phyloP scores from a whole-genome alignment of 2,329 filamentous ascomycete genomes.

The Botrytis sinoallii region DNA sequence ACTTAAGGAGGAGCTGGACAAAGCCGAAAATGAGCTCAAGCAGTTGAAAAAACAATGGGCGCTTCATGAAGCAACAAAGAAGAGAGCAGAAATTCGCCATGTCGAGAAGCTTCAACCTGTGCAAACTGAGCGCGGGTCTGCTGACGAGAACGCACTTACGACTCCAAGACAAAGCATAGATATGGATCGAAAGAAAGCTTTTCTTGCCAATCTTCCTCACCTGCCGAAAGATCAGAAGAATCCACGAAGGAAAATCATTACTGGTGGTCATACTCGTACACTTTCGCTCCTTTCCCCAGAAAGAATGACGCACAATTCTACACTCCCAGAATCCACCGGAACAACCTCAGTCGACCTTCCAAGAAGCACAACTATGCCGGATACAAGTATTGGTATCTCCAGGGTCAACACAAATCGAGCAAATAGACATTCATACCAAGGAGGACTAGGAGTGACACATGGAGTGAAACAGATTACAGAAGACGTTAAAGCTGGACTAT shows the following conservation, averaged over 20 bases:
- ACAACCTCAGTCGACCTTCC: slow-evolving; percentile 33
- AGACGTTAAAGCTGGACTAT: slow-evolving; percentile 84
- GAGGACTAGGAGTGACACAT: slow-evolving; percentile 30
- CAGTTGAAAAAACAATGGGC: slow-evolving; percentile 83
- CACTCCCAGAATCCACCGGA: slow-evolving; percentile 39
- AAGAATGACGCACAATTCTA: slow-evolving; percentile 30
- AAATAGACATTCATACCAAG: slow-evolving; percentile 36
- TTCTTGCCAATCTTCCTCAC: slow-evolving; percentile 51
- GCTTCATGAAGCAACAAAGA: slow-evolving; percentile 70
- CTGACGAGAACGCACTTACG: slow-evolving; percentile 29
- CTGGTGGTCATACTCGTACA: slow-evolving; percentile 59
- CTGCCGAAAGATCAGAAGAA: slow-evolving; percentile 34
- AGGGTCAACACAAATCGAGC: slow-evolving; percentile 30
- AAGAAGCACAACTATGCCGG: slow-evolving; percentile 34
- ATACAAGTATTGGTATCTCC: slow-evolving; percentile 34
- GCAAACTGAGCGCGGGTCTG: slow-evolving; percentile 34
- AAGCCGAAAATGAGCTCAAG: slow-evolving; percentile 74
- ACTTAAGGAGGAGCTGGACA: slow-evolving; percentile 81
- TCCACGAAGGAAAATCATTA: slow-evolving; percentile 62
- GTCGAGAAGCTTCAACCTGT: slow-evolving; percentile 58
- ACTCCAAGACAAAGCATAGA: slow-evolving; percentile 48
- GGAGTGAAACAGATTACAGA: slow-evolving; percentile 45
- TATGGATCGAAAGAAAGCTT: slow-evolving; percentile 68
- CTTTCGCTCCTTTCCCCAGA: slow-evolving; percentile 77
- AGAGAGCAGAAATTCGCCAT: slow-evolving; percentile 63